Evolutionary conservation across 176 grass and related monocot genomes (phyloP), one percentile per base, ranked within the genome.

Genomic region (Guadua angustifolia): DNA sequence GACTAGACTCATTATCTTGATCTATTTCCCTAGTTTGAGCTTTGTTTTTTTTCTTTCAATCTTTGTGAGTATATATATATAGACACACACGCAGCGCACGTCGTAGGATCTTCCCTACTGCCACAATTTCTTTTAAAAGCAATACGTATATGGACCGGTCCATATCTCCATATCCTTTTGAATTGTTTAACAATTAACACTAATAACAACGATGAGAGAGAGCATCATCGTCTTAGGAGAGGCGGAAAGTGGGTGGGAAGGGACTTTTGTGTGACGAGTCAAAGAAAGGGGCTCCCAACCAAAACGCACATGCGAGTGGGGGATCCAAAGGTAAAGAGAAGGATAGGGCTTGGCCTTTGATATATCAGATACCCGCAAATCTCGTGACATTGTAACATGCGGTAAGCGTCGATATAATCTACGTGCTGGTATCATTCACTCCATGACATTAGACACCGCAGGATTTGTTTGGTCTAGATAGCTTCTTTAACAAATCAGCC

Each of bases 211-310:
- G 17, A 53, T 71, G 21, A 79, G 45, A 2, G 35, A 36, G 35
- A 36, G 25, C 18, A 52, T 26, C 39, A 21, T 69, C 59, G 45
- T 45, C 59, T 55, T 62, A n/a, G n/a, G n/a, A 55, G 63, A n/a
- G 64, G 79, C 61, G 73, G 79, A 81, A 71, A 22, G 71, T 84
- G 57, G 84, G 84, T 86, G 71, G 67, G 76, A 73, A 71, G 64
- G 75, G 76, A 62, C 67, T 52, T 50, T 21, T 18, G 3, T 18
- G 10, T 39, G 83, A 66, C 7, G 12, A 66, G 88, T 86, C 88
- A 90, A 86, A 79, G 49, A 83, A 86, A 83, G 68, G 49, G 73
- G 29, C 65, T 46, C 65, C 14, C 82, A 85, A 85, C 87, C 70
- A 10, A 68, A 85, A 33, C 69, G 77, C 77, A 89, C 82, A 89